Conservation (phyloP, 1,284 basidiomycete genomes). For the Porogramme epimiltina region DNA sequence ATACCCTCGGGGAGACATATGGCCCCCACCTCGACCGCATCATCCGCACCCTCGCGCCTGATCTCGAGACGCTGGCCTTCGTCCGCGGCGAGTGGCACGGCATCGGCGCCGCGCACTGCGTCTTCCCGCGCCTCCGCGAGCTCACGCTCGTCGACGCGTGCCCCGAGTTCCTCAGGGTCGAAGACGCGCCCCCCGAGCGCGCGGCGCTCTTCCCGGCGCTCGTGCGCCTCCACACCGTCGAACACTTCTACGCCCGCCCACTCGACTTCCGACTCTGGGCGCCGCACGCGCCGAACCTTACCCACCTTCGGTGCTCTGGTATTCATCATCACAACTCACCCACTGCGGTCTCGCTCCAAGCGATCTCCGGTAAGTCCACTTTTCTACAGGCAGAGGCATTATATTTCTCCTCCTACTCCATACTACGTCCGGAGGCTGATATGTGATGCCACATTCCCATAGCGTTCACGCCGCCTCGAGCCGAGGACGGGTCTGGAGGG, state of each 20-base stretch:
- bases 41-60: slow-evolving; percentile 9
- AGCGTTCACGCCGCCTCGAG: too few species aligned
- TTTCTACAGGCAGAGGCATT: too few species aligned
- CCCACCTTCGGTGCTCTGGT: slow-evolving; percentile 7
- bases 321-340: not conserved
- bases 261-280: slow-evolving; percentile 12
- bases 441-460: too few species aligned
- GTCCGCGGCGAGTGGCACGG: slow-evolving; percentile 13
- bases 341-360: not conserved
- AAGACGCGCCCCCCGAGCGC: not conserved
- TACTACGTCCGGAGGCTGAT: too few species aligned
- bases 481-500: too few species aligned
- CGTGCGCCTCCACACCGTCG: slow-evolving; percentile 10
- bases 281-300: slow-evolving; percentile 11
- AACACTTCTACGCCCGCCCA: not conserved
- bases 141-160: slow-evolving; percentile 15
- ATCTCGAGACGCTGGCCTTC: slow-evolving; percentile 13
- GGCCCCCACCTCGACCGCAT: slow-evolving; percentile 12
- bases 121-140: slow-evolving; percentile 14
- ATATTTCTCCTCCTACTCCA: too few species aligned
- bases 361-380: not conserved
- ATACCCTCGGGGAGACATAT: not conserved
- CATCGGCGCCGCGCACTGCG: slow-evolving; percentile 1
- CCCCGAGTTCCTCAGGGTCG: slow-evolving; percentile 15
- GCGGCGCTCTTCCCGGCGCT: slow-evolving; percentile 13